These are phyloP conservation scores for Graphium sp. DNA, from an alignment of 2,329 filamentous ascomycete species.

Conservation along the genomic window DNA sequence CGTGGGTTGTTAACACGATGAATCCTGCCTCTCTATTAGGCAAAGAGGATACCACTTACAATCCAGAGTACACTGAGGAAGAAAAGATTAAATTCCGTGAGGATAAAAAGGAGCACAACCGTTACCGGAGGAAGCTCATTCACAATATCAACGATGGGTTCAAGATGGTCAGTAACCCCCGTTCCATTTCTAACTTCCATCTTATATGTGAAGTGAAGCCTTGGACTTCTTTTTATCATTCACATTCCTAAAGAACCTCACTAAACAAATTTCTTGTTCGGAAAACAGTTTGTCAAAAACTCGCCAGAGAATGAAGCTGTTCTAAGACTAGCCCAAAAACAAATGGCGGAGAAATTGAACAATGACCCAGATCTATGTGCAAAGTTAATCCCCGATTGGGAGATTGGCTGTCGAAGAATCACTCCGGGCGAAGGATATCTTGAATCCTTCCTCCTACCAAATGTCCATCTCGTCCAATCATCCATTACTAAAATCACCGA, in stretches of 20 bases:
- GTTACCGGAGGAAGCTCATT: conserved; percentile 39
- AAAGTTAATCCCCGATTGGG: conserved; percentile 42
- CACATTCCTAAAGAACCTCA: no score
- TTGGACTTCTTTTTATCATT: no score
- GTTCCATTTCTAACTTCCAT: no score
- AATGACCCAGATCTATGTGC: conserved; percentile 38
- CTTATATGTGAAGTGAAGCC: no score
- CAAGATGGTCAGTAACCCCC: conserved; percentile 10
- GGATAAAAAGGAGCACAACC: conserved; percentile 42
- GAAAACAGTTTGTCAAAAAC: conserved; percentile 32
- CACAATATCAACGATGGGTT: conserved; percentile 46
- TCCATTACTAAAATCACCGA: conserved; percentile 15
- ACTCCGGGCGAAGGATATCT: conserved; percentile 24
- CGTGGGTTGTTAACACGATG: conserved; percentile 41
- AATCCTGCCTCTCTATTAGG: conserved; percentile 35
- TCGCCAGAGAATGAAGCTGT: conserved; percentile 29
- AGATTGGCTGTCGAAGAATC: conserved; percentile 28
- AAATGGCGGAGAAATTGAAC: conserved; percentile 35
- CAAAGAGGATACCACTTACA: conserved; percentile 32
- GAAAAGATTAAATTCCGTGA: conserved; percentile 34
- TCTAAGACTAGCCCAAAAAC: conserved; percentile 22
- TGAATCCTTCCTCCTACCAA: conserved; percentile 21
- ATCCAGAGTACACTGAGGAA: conserved; percentile 40
- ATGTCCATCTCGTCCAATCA: conserved; percentile 23
- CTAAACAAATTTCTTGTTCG: no score